Evolutionary conservation across 495 filamentous ascomycete genomes (phyloP), one percentile per base, ranked within the genome.

Genomic region (Aspergillus avenaceus): DNA sequence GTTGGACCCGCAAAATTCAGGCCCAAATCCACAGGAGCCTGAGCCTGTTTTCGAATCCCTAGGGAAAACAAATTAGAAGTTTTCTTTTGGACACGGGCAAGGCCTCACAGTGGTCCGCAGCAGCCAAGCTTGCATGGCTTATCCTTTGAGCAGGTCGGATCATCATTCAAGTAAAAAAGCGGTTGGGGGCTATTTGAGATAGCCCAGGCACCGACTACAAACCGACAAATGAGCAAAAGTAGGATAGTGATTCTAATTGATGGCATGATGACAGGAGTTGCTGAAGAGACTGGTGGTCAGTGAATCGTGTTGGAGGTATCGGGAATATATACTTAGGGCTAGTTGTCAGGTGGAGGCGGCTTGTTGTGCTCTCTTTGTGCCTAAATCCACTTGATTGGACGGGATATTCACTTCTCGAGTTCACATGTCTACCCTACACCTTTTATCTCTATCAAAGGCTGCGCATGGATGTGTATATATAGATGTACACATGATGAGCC

Each of bases 21-120:
- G 61, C n/a, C 61, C 61, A 18, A 64, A 41, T n/a, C 60, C 60
- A 45, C 61, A 64, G 19, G 36, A 19, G 7, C 28, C 56, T 41
- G 32, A 55, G 36, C 37, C 38, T 5, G 34, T 53, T 16, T 31
- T 31, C 19, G 18, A 16, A 18, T 53, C 44, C 26, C 43, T 53
- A 14, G 4, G 19, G 1, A 12, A n/a, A 11, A 13, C 14, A n/a
- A 28, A 23, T 41, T 41, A 40, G 26, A 1, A 23, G 13, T 37
- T n/a, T n/a, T n/a, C n/a, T n/a, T n/a, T n/a, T n/a, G n/a, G n/a
- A n/a, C 4, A 14, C 6, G 18, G 4, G 8, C 7, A n/a, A 26
- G n/a, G 12, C 13, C 43, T 42, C 25, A 53, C 50, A 47, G 11
- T 11, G 43, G 44, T 13, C 50, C 46, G 12, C 52, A 54, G 51